Percentiles rank a stretch among this genome's conserved stretches.
phyloP scores from a whole-genome alignment of 495 filamentous ascomycete genomes.

The Aspergillus asperescens region DNA sequence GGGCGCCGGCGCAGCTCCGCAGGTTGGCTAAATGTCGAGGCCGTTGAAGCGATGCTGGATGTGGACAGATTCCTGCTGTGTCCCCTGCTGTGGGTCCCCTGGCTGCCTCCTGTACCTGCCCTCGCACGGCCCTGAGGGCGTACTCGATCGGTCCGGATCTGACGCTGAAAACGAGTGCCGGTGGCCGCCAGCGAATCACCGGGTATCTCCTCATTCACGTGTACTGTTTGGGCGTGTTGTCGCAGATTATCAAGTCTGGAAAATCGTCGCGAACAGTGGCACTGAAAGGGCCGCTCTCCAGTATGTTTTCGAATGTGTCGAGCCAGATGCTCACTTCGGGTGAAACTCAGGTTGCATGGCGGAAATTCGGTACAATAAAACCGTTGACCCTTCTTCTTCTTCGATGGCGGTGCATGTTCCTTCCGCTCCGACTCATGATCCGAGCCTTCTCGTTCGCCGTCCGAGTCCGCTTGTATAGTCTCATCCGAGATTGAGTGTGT shows the following conservation, averaged over 20 bases:
- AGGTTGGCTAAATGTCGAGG: slow-evolving; percentile 60
- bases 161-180: slow-evolving; percentile 87
- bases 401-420: slow-evolving; percentile 60
- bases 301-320: slow-evolving; percentile 98
- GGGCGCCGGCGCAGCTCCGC: slow-evolving; percentile 65
- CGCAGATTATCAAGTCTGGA: slow-evolving; percentile 95
- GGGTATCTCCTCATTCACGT: slow-evolving; percentile 96
- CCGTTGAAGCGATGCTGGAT: slow-evolving; percentile 74
- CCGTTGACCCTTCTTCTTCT: slow-evolving; percentile 94
- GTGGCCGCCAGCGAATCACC: slow-evolving; percentile 89
- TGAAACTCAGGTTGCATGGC: slow-evolving; percentile 91
- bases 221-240: slow-evolving; percentile 96
- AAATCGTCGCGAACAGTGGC: slow-evolving; percentile 90
- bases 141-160: slow-evolving; percentile 81
- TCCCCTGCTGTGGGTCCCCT: slow-evolving; percentile 63
- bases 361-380: slow-evolving; percentile 99
- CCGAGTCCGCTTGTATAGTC: slow-evolving; percentile 66
- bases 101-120: slow-evolving; percentile 64
- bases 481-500: slow-evolving; percentile 57
- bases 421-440: slow-evolving; percentile 54
- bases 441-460: slow-evolving; percentile 67
- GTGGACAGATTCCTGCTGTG: slow-evolving; percentile 80
- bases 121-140: slow-evolving; percentile 68
- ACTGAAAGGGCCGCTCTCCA: slow-evolving; percentile 94
- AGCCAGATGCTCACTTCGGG: slow-evolving; percentile 90